phyloP scores from a whole-genome alignment of 1,284 basidiomycete species.

The Sutorius eximius region DNA sequence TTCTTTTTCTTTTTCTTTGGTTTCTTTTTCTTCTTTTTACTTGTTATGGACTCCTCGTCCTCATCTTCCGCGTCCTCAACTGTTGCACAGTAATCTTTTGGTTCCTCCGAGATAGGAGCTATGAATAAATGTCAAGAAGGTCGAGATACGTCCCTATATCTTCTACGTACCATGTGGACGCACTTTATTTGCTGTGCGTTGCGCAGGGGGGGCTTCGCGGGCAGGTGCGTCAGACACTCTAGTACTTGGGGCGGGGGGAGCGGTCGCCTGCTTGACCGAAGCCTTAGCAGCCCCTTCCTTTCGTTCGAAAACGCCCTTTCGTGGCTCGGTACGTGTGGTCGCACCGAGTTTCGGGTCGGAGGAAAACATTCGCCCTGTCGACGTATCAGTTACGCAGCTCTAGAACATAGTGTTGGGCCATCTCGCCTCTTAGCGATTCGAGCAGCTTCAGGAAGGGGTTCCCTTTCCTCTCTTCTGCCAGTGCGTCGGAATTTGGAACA shows the following conservation, averaged over 20 bases:
- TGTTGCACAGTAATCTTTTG: slow-evolving; percentile 47
- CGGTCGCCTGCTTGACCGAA: slow-evolving; percentile 8
- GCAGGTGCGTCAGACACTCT: slow-evolving; percentile 8
- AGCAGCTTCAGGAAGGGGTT: slow-evolving; percentile 76
- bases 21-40: slow-evolving; percentile 71
- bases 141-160: background rate
- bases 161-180: slow-evolving; percentile 16
- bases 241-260: slow-evolving; percentile 4
- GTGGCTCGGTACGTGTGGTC: slow-evolving; percentile 35
- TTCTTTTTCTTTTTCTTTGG: slow-evolving; percentile 70
- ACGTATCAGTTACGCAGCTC: slow-evolving; percentile 1
- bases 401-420: background rate
- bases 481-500: slow-evolving; percentile 42
- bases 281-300: slow-evolving; percentile 13
- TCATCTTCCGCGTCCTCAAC: slow-evolving; percentile 71
- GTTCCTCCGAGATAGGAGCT: slow-evolving; percentile 18
- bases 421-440: slow-evolving; percentile 64
- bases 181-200: slow-evolving; percentile 12
- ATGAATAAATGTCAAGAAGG: background rate
- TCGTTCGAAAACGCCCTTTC: slow-evolving; percentile 18
- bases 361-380: slow-evolving; percentile 68
- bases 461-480: slow-evolving; percentile 53
- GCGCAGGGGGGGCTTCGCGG: slow-evolving; percentile 6
- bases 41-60: slow-evolving; percentile 49
- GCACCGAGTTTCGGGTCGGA: slow-evolving; percentile 57